Conservation (phyloP, 2,329 filamentous ascomycete genomes). For the Monosporascus ibericus region DNA sequence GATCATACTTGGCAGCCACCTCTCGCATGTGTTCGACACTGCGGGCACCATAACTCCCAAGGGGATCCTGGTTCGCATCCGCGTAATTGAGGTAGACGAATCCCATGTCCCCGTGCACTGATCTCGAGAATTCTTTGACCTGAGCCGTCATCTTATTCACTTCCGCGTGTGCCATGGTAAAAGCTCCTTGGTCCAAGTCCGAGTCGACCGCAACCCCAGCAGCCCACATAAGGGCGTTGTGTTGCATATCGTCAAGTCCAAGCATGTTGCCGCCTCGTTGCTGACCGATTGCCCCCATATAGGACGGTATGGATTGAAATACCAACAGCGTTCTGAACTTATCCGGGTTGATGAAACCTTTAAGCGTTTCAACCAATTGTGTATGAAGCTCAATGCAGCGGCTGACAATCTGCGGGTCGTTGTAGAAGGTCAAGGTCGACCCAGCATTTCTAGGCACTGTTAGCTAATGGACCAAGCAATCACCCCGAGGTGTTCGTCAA, state of each 20-base stretch:
- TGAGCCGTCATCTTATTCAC: constrained; percentile 9
- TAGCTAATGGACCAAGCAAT: not conserved
- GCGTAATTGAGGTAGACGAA: constrained; percentile 29
- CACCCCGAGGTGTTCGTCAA: not conserved
- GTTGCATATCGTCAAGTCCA: constrained; percentile 14
- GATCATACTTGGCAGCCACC: constrained; percentile 23
- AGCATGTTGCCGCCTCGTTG: constrained; percentile 21
- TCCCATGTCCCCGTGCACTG: constrained; percentile 14
- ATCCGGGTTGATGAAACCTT: constrained; percentile 8
- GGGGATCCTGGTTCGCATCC: constrained; percentile 19
- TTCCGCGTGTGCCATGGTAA: constrained; percentile 11
- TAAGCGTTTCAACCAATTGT: constrained; percentile 11
- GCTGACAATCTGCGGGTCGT: constrained; percentile 13
- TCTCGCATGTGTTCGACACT: constrained; percentile 20
- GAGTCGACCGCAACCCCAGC: constrained; percentile 10
- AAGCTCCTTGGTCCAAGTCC: constrained; percentile 5
- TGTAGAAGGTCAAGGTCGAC: constrained; percentile 16
- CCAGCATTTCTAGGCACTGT: constrained; percentile 7
- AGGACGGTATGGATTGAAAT: constrained; percentile 18
- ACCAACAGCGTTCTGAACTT: constrained; percentile 13
- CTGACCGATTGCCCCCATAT: constrained; percentile 11
- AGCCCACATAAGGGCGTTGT: constrained; percentile 16
- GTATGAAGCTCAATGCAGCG: constrained; percentile 8
- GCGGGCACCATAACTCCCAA: constrained; percentile 21
- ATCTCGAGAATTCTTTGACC: constrained; percentile 14